Base-by-base conservation (phyloP, 352 stramenopile species). In the Pythium chondricola region DNA sequence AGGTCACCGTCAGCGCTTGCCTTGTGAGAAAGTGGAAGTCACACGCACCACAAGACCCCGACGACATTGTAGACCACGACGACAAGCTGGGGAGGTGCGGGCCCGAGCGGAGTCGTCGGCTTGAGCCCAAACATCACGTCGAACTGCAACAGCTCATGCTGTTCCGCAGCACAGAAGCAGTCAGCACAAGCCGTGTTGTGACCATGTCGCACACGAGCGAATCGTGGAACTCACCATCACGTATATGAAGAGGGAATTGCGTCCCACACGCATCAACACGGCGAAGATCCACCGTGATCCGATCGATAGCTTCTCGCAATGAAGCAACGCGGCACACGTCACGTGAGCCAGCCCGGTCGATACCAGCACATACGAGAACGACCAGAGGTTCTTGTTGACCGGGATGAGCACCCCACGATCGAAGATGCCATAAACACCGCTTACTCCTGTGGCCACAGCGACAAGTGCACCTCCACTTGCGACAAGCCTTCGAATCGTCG, bases 311-410 rank as follows among this genome's bases (percentile, higher is more conserved):
- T 54, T 16, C 16, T 26, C 17, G 18, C 25, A 38, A 25, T 37
- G 17, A 18, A 46, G 33, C 17, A 52, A 18, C 40, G 21, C 10
- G 27, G 76, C 60, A 14, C 72, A 55, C 5, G 49, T n/a, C 4
- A 57, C 17, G 24, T 61, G 54, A 3, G 70, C 71, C 14, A 77
- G 43, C 0, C 66, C 79, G 6, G 65, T 61, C 27, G 61, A 76
- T 24, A 78, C 33, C 9, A 84, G 31, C 17, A 88, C 59, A 45
- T 83, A 94, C 32, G 80, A 74, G 14, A 86, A 35, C 18, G 75
- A 88, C 78, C 83, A 94, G 17, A 93, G 41, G 52, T 94, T 94
- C 67, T 94, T 94, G 70, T 88, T 90, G 13, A 95, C 30, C 14
- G 84, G 82, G 24, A 95, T 74, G 26, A 35, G 41, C 13, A 55